These are phyloP conservation scores for Eucalyptus coolabah DNA, from an alignment of 345 rosid species.

Conservation along the genomic window DNA sequence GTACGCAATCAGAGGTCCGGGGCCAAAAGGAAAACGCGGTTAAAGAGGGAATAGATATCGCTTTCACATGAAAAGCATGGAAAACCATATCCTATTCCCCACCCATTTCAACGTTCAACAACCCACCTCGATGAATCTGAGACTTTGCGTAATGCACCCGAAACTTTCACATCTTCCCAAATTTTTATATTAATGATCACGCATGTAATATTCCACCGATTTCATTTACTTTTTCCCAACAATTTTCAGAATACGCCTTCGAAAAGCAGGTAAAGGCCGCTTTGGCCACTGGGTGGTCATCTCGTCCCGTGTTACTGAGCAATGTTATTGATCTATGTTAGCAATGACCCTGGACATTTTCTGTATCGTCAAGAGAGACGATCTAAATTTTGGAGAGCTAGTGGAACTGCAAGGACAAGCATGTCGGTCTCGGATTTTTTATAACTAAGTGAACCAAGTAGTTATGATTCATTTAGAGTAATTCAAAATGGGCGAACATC, in stretches of 20 bases:
- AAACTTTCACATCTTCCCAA: background rate
- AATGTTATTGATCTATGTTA: background rate
- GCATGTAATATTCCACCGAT: background rate
- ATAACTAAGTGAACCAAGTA: background rate
- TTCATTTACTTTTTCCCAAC: background rate
- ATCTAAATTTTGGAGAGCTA: background rate
- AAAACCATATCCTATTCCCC: background rate
- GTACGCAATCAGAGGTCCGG: background rate
- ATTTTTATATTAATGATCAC: background rate
- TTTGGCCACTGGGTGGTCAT: accelerated
- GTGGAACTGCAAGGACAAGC: background rate
- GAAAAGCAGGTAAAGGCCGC: accelerated
- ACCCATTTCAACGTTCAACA: background rate
- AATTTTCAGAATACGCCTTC: background rate
- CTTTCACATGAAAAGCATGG: background rate
- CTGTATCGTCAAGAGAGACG: accelerated
- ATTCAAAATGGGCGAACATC: background rate
- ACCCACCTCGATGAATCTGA: background rate
- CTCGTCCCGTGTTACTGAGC: background rate
- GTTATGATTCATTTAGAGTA: background rate
- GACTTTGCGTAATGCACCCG: background rate
- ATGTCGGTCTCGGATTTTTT: background rate
- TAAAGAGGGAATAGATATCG: background rate
- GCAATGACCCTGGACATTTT: background rate
- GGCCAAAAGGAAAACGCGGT: background rate